Percentiles rank a stretch among this genome's conserved stretches.
These are phyloP conservation scores for Metschnikowia shivogae DNA, from an alignment of 805 yeast species.

Conservation along the genomic window DNA sequence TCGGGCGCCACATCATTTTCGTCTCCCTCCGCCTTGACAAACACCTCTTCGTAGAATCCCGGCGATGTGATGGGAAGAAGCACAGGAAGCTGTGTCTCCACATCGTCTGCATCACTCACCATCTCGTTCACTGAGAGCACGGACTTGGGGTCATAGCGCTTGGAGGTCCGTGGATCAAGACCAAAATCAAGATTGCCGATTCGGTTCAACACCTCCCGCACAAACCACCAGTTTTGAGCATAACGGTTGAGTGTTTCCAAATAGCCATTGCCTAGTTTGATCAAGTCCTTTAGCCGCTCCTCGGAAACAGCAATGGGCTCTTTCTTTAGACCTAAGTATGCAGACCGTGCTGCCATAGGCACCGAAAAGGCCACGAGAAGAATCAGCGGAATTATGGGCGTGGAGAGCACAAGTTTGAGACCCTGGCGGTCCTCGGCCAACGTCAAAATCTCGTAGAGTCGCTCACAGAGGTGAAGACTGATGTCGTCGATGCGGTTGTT, in stretches of 20 bases:
- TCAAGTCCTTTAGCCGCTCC: slow-evolving; percentile 1
- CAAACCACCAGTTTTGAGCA: slow-evolving; percentile 18
- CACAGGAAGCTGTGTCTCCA: slow-evolving; percentile 13
- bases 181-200: slow-evolving; percentile 6
- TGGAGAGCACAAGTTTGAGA: slow-evolving; percentile 13
- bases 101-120: slow-evolving; percentile 12
- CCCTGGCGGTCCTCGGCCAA: slow-evolving; percentile 11
- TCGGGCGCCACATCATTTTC: slow-evolving; percentile 1
- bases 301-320: background rate
- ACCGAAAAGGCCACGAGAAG: slow-evolving; percentile 15
- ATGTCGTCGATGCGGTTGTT: slow-evolving; percentile 8
- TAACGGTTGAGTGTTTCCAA: slow-evolving; percentile 9
- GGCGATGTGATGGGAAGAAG: slow-evolving; percentile 17
- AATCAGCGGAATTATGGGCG: slow-evolving; percentile 18
- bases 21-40: slow-evolving; percentile 9
- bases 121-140: slow-evolving; percentile 11
- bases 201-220: slow-evolving; percentile 12
- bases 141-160: background rate
- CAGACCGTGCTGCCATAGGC: slow-evolving; percentile 13
- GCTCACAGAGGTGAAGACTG: slow-evolving; percentile 9
- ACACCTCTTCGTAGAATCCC: slow-evolving; percentile 17
- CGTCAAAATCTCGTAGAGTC: slow-evolving; percentile 9
- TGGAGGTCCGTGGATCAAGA: background rate
- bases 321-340: slow-evolving; percentile 5
- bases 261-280: slow-evolving; percentile 5